Evolutionary conservation across 305 asterid species (phyloP), one percentile per base, ranked within the genome.

Genomic region (Nicotiana rustica): DNA sequence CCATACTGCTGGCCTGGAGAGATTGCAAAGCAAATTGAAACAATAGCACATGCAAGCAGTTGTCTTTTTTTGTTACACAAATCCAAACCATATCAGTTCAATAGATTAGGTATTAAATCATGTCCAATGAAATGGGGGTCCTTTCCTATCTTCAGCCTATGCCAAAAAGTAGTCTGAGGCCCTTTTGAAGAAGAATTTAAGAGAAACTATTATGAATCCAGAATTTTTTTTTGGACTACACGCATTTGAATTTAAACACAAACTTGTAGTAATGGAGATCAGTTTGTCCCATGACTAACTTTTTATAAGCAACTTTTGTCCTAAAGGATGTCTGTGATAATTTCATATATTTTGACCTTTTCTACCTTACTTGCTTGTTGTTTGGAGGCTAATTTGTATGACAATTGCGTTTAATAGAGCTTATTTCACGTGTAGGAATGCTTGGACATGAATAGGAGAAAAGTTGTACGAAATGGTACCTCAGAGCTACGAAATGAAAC

Each of bases 1-100:
- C 41, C 62, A 49, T 47, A 73, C 13, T 49, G 62, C 25, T 47
- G 25, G 79, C 41, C 41, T 4, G 3, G 67, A 68, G 56, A 65
- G 52, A 70, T 14, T 36, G 41, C 82, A 82, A 79, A 3, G 25
- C 1, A 73, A 47, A 49, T 73, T 73, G 79, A 73, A 49, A 73
- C 79, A 73, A 49, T 52, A 60, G 81, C 84, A 86, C 85, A 76
- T 83, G 85, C 86, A 81, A 86, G 79, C 19, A 60, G 49, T 78
- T 69, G 73, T 18, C 56, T 13, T 44, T 64, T 84, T 18, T 55
- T 31, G 0, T 7, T 57, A 57, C 41, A 71, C 66, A 73, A 56
- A 59, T 55, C 59, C 55, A 41, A 70, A 69, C 15, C 9, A 71
- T 14, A 73, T 60, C 52, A 71, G 78, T 65, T 78, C 82, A 78